A percentile compares a stretch with the other conserved stretches of the same genome.
These are phyloP conservation scores for Leccinum rimulosum DNA, from an alignment of 768 basidiomycete genomes.

Conservation along the genomic window DNA sequence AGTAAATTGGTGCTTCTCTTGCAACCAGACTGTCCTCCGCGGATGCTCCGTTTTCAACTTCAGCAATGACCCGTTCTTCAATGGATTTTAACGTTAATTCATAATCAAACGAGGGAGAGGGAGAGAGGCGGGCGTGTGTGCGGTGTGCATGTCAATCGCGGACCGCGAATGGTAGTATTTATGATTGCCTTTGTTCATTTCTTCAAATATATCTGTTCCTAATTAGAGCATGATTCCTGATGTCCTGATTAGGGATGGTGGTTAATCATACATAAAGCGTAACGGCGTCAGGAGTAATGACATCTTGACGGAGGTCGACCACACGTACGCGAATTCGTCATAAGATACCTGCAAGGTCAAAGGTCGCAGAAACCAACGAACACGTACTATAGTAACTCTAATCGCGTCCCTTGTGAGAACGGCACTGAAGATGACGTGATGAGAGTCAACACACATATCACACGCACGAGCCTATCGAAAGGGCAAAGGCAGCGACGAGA, in stretches of 20 bases:
- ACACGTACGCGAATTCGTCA: not conserved
- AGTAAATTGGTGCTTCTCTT: constrained; percentile 33
- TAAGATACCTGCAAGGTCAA: not conserved
- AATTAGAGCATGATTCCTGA: not conserved
- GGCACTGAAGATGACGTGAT: too few relatives aligned
- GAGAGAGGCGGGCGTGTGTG: too few relatives aligned
- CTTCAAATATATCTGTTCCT: not conserved
- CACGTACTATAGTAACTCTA: not conserved
- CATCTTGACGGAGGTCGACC: not conserved
- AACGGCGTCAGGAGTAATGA: not conserved
- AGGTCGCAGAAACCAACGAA: not conserved
- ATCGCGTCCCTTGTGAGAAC: not conserved
- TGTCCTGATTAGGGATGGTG: not conserved
- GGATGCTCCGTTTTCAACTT: constrained; percentile 33
- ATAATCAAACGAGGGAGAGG: not conserved
- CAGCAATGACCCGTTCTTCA: constrained; percentile 28
- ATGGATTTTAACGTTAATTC: constrained; percentile 22
- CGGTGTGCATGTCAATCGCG: too few relatives aligned
- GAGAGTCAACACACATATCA: too few relatives aligned
- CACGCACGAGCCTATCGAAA: not conserved
- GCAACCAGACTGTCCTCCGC: constrained; percentile 33
- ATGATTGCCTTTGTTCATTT: not conserved
- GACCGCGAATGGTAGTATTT: not conserved
- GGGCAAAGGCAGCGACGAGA: not conserved
- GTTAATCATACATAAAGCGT: not conserved